These are phyloP conservation scores for Glonium stellatum DNA, from an alignment of 495 filamentous ascomycete genomes.

Conservation along the genomic window DNA sequence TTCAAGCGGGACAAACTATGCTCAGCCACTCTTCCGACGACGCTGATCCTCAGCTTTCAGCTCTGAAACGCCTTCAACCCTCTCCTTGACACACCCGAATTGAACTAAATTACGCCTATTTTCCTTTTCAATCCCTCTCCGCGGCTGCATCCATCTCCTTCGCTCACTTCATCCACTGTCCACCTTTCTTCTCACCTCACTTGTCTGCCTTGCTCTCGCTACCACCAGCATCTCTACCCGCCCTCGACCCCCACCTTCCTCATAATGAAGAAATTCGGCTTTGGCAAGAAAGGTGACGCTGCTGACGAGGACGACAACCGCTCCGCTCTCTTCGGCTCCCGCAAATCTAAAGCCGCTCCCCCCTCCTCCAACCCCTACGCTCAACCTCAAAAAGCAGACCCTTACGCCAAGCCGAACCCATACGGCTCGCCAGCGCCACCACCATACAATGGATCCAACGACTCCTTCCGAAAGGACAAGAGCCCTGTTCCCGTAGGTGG, in stretches of 20 bases:
- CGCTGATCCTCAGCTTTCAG: not conserved
- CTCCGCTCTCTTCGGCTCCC: slow-evolving; percentile 32
- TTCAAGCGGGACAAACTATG: not conserved
- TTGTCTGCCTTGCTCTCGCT: not conserved
- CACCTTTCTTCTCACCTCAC: not conserved
- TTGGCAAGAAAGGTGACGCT: slow-evolving; percentile 30
- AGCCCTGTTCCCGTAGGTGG: slow-evolving; percentile 33
- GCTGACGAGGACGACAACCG: slow-evolving; percentile 25
- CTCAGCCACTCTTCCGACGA: slow-evolving; percentile 2
- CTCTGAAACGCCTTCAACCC: not conserved
- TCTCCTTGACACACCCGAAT: not conserved
- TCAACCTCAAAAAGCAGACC: slow-evolving; percentile 12
- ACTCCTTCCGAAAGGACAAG: slow-evolving; percentile 32
- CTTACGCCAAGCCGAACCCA: slow-evolving; percentile 25
- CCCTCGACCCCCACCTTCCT: not conserved
- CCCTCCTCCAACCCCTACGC: slow-evolving; percentile 34
- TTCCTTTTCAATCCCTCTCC: not conserved
- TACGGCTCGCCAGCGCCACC: slow-evolving; percentile 25
- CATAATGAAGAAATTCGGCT: slow-evolving; percentile 30
- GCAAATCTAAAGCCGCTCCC: slow-evolving; percentile 28
- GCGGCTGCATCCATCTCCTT: not conserved
- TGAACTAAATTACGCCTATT: not conserved
- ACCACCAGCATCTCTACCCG: not conserved
- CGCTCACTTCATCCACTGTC: not conserved
- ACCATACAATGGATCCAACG: slow-evolving; percentile 17